These are phyloP conservation scores for Setaria italica DNA, from an alignment of 202 grass and related monocot genomes.

Conservation along the genomic window DNA sequence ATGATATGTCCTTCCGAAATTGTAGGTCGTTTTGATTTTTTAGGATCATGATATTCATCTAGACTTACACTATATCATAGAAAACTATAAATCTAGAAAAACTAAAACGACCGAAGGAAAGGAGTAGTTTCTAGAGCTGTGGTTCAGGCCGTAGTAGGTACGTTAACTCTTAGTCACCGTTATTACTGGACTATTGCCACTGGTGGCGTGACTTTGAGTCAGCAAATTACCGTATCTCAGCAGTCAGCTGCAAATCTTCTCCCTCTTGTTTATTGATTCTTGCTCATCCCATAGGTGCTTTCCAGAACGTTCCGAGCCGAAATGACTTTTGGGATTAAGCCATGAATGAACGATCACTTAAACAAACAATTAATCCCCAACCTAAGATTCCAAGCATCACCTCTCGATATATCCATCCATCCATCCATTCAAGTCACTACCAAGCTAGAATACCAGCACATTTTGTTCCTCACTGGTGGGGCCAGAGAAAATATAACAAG, in stretches of 20 bases:
- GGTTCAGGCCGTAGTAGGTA: background rate
- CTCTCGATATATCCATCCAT: background rate
- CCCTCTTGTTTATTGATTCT: background rate
- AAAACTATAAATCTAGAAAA: no score
- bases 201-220: background rate
- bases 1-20: no score
- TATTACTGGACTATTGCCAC: background rate
- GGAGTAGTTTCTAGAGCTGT: no score
- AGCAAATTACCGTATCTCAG: slow-evolving; percentile 16
- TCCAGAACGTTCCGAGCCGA: background rate
- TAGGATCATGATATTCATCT: no score
- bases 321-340: background rate
- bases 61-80: no score
- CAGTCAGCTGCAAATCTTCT: background rate
- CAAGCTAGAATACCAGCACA: background rate
- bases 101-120: no score
- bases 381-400: slow-evolving; percentile 19
- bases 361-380: slow-evolving; percentile 4
- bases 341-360: slow-evolving; percentile 7
- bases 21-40: no score
- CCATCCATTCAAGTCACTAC: background rate
- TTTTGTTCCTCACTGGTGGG: background rate
- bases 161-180: background rate
- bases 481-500: background rate
- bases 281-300: background rate